Base-by-base conservation (phyloP, 805 yeast genomes). In the Ogataea philodendri region DNA sequence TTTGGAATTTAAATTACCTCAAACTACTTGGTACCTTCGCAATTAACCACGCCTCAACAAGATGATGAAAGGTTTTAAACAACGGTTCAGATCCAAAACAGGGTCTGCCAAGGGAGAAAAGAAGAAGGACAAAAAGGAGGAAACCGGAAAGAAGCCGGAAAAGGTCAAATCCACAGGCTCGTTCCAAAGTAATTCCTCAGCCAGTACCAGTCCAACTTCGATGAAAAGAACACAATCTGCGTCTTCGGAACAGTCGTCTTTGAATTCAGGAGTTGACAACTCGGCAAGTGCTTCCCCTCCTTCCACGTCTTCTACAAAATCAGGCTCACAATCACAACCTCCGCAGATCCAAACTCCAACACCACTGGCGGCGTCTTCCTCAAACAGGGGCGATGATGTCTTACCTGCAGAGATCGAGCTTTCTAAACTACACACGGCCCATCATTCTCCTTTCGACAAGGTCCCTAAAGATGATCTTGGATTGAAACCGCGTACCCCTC, bases 1-100 rank as follows among this genome's bases (percentile, higher is more conserved):
- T n/a, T n/a, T n/a, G n/a, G n/a, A n/a, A n/a, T 4, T 8, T 9
- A 26, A 26, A n/a, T 10, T 16, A 17, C 18, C 9, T 4, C 19
- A n/a, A 13, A 9, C 9, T 26, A 26, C 18, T 19, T 26, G 23
- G 39, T 26, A 22, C 18, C 28, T 29, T 28, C 39, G 39, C 39
- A 35, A 34, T 23, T 15, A 22, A 29, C 22, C 21, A 23, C 11
- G 23, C 19, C 17, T 9, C 27, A 25, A 9, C 36, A 75, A 68
- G 52, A 79, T 79, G 86, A 79, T 79, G 84, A 79, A 78, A 63
- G 84, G 84, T 18, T 78, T 79, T 60, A 79, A 78, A 54, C 83
- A 79, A 54, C 66, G 77, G 54, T 69, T 69, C 35, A 57, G 62
- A 39, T 59, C 71, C 29, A 68, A 59, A 49, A 50, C 57, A 56